These are phyloP conservation scores for Aspergillus kassunensis DNA, from an alignment of 495 filamentous ascomycete species.

Conservation along the genomic window DNA sequence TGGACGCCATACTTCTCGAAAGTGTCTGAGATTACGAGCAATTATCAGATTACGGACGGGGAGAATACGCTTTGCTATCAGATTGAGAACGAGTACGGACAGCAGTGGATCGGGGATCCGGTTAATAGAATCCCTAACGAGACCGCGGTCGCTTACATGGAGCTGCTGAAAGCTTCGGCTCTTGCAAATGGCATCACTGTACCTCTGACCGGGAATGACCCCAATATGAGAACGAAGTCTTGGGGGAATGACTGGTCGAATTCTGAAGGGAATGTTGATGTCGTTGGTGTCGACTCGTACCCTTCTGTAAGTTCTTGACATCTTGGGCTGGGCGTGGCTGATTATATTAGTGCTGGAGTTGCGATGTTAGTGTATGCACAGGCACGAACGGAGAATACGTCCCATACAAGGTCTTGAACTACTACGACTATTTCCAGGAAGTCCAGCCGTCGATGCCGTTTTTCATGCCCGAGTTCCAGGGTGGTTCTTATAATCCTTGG, in stretches of 20 bases:
- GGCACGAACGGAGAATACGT: slow-evolving; percentile 53
- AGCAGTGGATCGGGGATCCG: slow-evolving; percentile 48
- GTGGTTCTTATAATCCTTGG: slow-evolving; percentile 62
- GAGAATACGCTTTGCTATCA: slow-evolving; percentile 54
- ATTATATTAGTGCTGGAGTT: slow-evolving; percentile 50
- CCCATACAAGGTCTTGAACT: slow-evolving; percentile 46
- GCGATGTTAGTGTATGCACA: slow-evolving; percentile 52
- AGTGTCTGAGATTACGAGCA: slow-evolving; percentile 45
- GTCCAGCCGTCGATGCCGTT: slow-evolving; percentile 48
- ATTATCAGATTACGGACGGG: slow-evolving; percentile 54
- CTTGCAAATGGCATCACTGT: slow-evolving; percentile 51
- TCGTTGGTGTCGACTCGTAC: slow-evolving; percentile 55
- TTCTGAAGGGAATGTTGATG: slow-evolving; percentile 54
- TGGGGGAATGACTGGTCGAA: slow-evolving; percentile 52
- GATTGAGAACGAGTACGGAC: slow-evolving; percentile 59
- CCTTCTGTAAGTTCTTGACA: slow-evolving; percentile 36
- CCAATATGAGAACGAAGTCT: slow-evolving; percentile 47
- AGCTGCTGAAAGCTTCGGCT: slow-evolving; percentile 47
- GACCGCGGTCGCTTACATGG: slow-evolving; percentile 51
- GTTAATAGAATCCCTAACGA: slow-evolving; percentile 41
- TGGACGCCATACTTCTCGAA: slow-evolving; percentile 46
- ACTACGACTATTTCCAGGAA: slow-evolving; percentile 54
- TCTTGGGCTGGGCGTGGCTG: not conserved
- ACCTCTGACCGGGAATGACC: slow-evolving; percentile 53
- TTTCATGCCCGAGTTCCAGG: slow-evolving; percentile 62